These are phyloP conservation scores for Hanseniaspora thailandica DNA, from an alignment of 805 yeast genomes.

Conservation along the genomic window DNA sequence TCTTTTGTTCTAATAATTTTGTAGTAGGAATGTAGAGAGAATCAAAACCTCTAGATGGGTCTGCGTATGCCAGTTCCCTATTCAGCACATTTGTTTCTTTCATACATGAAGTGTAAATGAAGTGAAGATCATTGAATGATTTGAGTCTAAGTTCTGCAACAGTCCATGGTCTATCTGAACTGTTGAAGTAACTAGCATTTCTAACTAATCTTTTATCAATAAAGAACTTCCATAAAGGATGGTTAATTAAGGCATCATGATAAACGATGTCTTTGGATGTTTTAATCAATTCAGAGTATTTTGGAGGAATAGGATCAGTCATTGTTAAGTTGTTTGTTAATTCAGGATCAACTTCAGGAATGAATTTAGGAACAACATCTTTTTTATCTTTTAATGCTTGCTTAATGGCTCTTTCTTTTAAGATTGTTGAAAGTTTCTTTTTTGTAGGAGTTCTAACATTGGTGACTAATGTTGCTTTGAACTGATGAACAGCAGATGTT, in stretches of 20 bases:
- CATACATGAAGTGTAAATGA: conserved; percentile 77
- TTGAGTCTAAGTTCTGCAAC: conserved; percentile 82
- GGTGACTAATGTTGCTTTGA: not conserved
- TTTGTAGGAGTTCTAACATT: conserved; percentile 4
- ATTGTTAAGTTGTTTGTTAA: conserved; percentile 34
- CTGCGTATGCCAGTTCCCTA: conserved; percentile 58
- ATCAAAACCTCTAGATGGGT: conserved; percentile 22
- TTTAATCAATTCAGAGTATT: conserved; percentile 46
- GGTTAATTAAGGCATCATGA: conserved; percentile 56
- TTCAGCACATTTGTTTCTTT: conserved; percentile 70
- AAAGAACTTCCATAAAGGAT: conserved; percentile 93
- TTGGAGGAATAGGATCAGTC: conserved; percentile 77
- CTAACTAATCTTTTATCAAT: conserved; percentile 51
- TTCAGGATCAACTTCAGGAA: conserved; percentile 1
- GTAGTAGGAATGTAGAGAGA: conserved; percentile 31
- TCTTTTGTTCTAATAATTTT: conserved; percentile 30
- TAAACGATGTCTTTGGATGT: not conserved
- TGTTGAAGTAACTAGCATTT: conserved; percentile 39
- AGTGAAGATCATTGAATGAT: conserved; percentile 82
- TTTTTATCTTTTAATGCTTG: not conserved
- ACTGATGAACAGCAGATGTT: not conserved
- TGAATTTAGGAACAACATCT: conserved; percentile 2
- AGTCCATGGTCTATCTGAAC: conserved; percentile 67
- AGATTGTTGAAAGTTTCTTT: not conserved
- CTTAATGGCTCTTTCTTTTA: conserved; percentile 1